These are phyloP conservation scores for Pythium monospermum DNA, from an alignment of 352 stramenopile species.

Conservation along the genomic window DNA sequence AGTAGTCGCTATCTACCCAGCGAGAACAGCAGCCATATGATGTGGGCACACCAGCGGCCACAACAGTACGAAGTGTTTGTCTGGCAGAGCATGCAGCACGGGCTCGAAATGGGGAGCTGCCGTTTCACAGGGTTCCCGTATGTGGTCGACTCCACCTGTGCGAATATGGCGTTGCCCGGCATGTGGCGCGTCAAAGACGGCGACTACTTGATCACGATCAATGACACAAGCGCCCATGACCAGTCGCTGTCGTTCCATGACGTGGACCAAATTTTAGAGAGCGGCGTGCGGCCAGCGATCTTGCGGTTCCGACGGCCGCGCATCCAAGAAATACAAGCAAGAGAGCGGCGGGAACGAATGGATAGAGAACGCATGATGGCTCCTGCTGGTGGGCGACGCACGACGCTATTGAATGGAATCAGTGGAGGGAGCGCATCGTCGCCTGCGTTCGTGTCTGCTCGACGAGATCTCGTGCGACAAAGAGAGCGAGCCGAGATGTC, in stretches of 20 bases:
- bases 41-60: no score
- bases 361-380: no score
- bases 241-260: conserved; percentile 31
- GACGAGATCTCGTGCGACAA: conserved; percentile 2
- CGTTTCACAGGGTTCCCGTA: conserved; percentile 39
- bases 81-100: conserved; percentile 47
- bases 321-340: not conserved
- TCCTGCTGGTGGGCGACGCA: no score
- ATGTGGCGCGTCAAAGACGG: conserved; percentile 64
- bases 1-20: no score
- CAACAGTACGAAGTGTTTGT: conserved; percentile 64
- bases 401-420: no score
- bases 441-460: not conserved
- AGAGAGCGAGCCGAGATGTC: conserved; percentile 27
- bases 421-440: no score
- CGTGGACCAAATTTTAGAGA: conserved; percentile 49
- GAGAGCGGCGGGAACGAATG: not conserved
- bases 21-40: no score
- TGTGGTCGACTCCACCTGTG: conserved; percentile 31
- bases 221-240: conserved; percentile 37
- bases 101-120: conserved; percentile 35
- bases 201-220: conserved; percentile 55
- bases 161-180: conserved; percentile 51
- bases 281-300: conserved; percentile 53
- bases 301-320: conserved; percentile 49